Percentiles rank a stretch among this genome's conserved stretches.
Evolutionary conservation across 2,329 filamentous ascomycete species (phyloP).

Genomic region (Penicillium capsulatum): DNA sequence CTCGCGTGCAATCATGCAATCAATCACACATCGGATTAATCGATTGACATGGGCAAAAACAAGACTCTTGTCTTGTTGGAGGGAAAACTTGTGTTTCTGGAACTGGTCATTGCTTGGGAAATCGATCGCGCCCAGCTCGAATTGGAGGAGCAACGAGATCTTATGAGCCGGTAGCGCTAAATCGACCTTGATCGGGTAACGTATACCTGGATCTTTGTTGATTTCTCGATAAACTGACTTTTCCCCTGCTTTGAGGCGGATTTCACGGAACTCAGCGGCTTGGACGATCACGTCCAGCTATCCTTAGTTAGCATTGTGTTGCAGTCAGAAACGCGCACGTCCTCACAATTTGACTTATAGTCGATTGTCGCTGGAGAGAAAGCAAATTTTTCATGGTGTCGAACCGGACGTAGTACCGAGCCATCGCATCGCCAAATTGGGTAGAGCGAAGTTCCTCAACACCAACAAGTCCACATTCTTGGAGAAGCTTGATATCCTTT

Average conservation of each 20-base stretch:
- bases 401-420: slow-evolving; percentile 74
- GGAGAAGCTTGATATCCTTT: slow-evolving; percentile 62
- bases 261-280: slow-evolving; percentile 67
- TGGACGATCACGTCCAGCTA: slow-evolving; percentile 64
- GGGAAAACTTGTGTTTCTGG: slow-evolving; percentile 53
- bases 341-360: slow-evolving; percentile 63
- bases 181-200: slow-evolving; percentile 66
- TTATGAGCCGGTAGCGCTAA: slow-evolving; percentile 67
- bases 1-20: slow-evolving; percentile 60
- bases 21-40: slow-evolving; percentile 69
- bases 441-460: slow-evolving; percentile 56
- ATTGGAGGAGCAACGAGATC: slow-evolving; percentile 71
- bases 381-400: slow-evolving; percentile 72
- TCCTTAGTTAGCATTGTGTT: slow-evolving; percentile 9
- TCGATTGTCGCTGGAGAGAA: slow-evolving; percentile 56
- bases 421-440: slow-evolving; percentile 74
- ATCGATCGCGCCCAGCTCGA: slow-evolving; percentile 64
- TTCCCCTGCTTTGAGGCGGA: slow-evolving; percentile 67
- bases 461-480: slow-evolving; percentile 56
- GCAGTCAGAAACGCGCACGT: background rate
- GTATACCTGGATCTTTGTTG: slow-evolving; percentile 65
- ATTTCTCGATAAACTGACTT: slow-evolving; percentile 66
- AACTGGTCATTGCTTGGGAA: slow-evolving; percentile 57
- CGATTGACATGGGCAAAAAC: slow-evolving; percentile 67
- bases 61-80: slow-evolving; percentile 56